Conservation (phyloP, 805 yeast species). For the Yarrowia divulgata region DNA sequence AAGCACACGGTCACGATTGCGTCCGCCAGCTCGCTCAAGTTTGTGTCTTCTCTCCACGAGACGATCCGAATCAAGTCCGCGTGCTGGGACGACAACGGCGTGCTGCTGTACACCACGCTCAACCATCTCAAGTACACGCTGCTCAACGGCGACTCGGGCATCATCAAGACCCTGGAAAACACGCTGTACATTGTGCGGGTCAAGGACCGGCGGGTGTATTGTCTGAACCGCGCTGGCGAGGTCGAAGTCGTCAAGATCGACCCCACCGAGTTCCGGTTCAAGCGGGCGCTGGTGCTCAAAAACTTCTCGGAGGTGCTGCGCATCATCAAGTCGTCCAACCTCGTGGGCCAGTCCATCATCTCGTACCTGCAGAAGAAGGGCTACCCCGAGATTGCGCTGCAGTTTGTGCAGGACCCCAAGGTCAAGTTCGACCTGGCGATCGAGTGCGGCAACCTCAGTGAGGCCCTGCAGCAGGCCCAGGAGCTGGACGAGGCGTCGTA, state of each 20-base stretch:
- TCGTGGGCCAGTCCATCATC: conserved; percentile 97
- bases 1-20: conserved; percentile 94
- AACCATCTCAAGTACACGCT: conserved; percentile 94
- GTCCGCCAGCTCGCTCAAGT: conserved; percentile 69
- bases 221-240: conserved; percentile 84
- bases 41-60: conserved; percentile 87
- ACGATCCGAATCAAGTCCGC: conserved; percentile 96
- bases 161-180: conserved; percentile 87
- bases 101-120: conserved; percentile 89
- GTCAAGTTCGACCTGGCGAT: conserved; percentile 94
- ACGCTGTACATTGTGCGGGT: conserved; percentile 84
- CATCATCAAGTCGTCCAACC: conserved; percentile 82
- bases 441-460: conserved; percentile 86
- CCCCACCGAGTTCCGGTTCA: conserved; percentile 97
- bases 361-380: conserved; percentile 94
- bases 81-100: conserved; percentile 95
- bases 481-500: conserved; percentile 68
- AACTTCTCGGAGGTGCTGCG: conserved; percentile 92
- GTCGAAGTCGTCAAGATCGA: conserved; percentile 82
- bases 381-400: conserved; percentile 95
- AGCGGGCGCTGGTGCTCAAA: conserved; percentile 86
- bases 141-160: conserved; percentile 94
- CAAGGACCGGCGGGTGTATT: conserved; percentile 72
- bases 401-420: conserved; percentile 95
- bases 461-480: conserved; percentile 89